Conservation (phyloP, 2,329 filamentous ascomycete species). For the Exophiala viscosa region DNA sequence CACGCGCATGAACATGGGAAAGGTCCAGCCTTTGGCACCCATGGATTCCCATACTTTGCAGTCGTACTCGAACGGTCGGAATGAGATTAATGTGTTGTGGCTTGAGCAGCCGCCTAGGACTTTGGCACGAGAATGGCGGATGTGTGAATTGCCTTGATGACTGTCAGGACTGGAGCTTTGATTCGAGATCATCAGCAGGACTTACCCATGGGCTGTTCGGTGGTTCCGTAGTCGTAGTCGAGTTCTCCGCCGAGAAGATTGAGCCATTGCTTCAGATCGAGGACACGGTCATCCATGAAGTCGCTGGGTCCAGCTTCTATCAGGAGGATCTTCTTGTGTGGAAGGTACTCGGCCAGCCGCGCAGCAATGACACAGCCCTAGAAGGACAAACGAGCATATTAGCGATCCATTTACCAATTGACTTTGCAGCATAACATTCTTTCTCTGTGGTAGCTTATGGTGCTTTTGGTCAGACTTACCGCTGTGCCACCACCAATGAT, state of each 20-base stretch:
- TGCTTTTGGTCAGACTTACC: conserved; percentile 9
- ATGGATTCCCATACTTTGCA: conserved; percentile 76
- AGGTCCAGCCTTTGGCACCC: conserved; percentile 81
- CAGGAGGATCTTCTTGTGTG: conserved; percentile 73
- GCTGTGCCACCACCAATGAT: conserved; percentile 82
- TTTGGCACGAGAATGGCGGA: conserved; percentile 88
- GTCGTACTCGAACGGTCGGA: conserved; percentile 87
- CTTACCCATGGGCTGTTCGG: conserved; percentile 75
- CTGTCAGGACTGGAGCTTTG: neutral
- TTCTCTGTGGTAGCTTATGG: neutral
- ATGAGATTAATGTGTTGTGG: conserved; percentile 91
- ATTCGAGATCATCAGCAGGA: neutral
- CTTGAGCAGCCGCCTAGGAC: conserved; percentile 89
- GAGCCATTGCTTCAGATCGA: conserved; percentile 84
- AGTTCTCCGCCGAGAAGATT: conserved; percentile 78
- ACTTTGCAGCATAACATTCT: neutral
- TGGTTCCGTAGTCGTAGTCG: conserved; percentile 87
- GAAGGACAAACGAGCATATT: conserved; percentile 1
- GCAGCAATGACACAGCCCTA: conserved; percentile 75
- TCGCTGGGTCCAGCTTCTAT: conserved; percentile 89
- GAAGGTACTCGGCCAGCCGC: conserved; percentile 76
- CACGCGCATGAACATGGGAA: conserved; percentile 76
- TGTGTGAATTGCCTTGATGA: conserved; percentile 73
- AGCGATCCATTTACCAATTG: neutral
- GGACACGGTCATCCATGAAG: conserved; percentile 80